Evolutionary conservation across 257 asterid species (phyloP), one percentile per base, ranked within the genome.

Genomic region (Anisodus tanguticus): DNA sequence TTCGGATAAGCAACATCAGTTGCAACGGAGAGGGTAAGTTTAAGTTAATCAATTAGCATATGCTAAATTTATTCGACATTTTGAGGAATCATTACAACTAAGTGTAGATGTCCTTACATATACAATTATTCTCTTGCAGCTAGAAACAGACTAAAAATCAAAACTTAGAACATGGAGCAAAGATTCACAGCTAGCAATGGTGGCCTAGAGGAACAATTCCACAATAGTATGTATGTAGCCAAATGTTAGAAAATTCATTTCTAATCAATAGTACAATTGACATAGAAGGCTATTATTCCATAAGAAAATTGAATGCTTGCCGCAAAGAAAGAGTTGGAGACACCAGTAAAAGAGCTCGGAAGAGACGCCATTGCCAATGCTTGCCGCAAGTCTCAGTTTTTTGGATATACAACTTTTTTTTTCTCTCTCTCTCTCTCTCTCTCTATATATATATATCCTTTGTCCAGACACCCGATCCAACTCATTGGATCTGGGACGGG

Each of bases 331-430:
- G 95, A 91, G 70, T 93, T 89, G 72, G 91, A 93, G 60, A 94
- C 91, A 74, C 95, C 87, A 35, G 95, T 85, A 41, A 94, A 93
- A n/a, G 97, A 91, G 91, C 90, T 90, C 87, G 90, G 97, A 9
- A 96, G 92, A 78, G 93, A 89, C 71, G 94, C 97, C 94, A 91
- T 87, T 84, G 90, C 59, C 54, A 22, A 22, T 22, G 26, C 26
- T 22, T 22, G 26, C 26, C 26, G 26, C 26, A 22, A 22, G 26
- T 22, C 26, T 22, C 26, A 22, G 26, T 22, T 22, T 22, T 22
- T 22, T 22, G 26, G 26, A 22, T 22, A 22, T 22, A 22, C 26
- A 22, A 22, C 26, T n/a, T n/a, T n/a, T n/a, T n/a, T n/a, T n/a
- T n/a, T 22, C 26, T 31, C 35, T 31, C 1, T 31, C n/a, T n/a